These are phyloP conservation scores for Thuidium tamariscinum DNA, from an alignment of 225 moss, liverwort and hornwort genomes.

Conservation along the genomic window DNA sequence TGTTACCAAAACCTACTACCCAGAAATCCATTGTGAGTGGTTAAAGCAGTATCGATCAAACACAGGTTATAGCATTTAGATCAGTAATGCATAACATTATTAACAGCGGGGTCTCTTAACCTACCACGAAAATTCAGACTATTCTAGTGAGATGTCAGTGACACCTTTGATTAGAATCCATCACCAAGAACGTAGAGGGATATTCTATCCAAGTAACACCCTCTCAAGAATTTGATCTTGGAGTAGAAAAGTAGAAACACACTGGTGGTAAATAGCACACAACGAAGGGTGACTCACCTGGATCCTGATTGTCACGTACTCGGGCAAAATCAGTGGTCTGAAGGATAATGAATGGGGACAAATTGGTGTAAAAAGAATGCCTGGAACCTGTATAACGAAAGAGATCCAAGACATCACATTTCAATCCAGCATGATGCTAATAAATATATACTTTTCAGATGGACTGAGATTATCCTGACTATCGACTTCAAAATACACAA, in stretches of 20 bases:
- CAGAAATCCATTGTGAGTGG: neutral
- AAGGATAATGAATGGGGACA: slow-evolving; percentile 97
- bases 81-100: neutral
- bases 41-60: neutral
- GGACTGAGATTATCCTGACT: neutral
- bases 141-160: neutral
- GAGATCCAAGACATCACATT: neutral
- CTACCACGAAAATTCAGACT: neutral
- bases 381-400: slow-evolving; percentile 57
- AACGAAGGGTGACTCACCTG: slow-evolving; percentile 22
- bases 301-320: slow-evolving; percentile 68
- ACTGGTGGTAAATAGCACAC: neutral
- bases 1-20: neutral
- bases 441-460: neutral
- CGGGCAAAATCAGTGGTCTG: slow-evolving; percentile 79
- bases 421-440: neutral
- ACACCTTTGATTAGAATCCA: neutral
- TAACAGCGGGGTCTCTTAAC: too few relatives aligned
- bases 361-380: slow-evolving; percentile 89
- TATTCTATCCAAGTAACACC: neutral
- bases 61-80: neutral
- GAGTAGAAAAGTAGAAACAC: neutral
- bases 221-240: neutral
- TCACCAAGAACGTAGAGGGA: neutral
- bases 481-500: neutral